Percentiles rank a stretch among this genome's conserved stretches.
Evolutionary conservation across 2,329 filamentous ascomycete species (phyloP).

Genomic region (Aspergillus spinulosporus): DNA sequence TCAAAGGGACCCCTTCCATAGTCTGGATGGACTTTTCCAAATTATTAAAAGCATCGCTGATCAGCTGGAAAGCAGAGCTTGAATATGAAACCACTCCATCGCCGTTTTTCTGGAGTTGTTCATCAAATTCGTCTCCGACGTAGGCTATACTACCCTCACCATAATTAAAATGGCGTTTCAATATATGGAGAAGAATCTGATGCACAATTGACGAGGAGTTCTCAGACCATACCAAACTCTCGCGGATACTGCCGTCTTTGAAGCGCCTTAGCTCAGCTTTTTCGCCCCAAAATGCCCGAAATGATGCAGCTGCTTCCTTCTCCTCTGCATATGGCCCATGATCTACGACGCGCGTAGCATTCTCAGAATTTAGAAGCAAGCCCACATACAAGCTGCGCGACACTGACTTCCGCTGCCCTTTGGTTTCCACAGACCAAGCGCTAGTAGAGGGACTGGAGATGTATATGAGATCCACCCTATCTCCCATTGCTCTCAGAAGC

Average conservation of each 20-base stretch:
- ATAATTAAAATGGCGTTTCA: slow-evolving; percentile 68
- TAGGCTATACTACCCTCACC: slow-evolving; percentile 56
- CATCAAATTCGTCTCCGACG: slow-evolving; percentile 54
- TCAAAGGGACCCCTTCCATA: slow-evolving; percentile 82
- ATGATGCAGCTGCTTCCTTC: slow-evolving; percentile 75
- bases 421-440: slow-evolving; percentile 52
- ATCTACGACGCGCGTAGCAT: slow-evolving; percentile 75
- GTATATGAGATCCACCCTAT: slow-evolving; percentile 70
- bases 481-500: slow-evolving; percentile 70
- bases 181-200: slow-evolving; percentile 73
- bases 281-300: slow-evolving; percentile 91
- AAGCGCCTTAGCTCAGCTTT: slow-evolving; percentile 92
- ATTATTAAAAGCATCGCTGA: slow-evolving; percentile 68
- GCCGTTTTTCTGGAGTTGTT: slow-evolving; percentile 32
- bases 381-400: slow-evolving; percentile 57
- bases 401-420: slow-evolving; percentile 32
- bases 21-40: slow-evolving; percentile 75
- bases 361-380: slow-evolving; percentile 70
- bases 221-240: slow-evolving; percentile 83
- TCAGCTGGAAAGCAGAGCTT: slow-evolving; percentile 61
- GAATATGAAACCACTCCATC: slow-evolving; percentile 45
- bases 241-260: slow-evolving; percentile 89
- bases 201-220: slow-evolving; percentile 67
- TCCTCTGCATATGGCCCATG: slow-evolving; percentile 85
- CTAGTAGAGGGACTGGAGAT: slow-evolving; percentile 47